These are phyloP conservation scores for Didymella sp. DNA, from an alignment of 2,329 filamentous ascomycete genomes.

Conservation along the genomic window DNA sequence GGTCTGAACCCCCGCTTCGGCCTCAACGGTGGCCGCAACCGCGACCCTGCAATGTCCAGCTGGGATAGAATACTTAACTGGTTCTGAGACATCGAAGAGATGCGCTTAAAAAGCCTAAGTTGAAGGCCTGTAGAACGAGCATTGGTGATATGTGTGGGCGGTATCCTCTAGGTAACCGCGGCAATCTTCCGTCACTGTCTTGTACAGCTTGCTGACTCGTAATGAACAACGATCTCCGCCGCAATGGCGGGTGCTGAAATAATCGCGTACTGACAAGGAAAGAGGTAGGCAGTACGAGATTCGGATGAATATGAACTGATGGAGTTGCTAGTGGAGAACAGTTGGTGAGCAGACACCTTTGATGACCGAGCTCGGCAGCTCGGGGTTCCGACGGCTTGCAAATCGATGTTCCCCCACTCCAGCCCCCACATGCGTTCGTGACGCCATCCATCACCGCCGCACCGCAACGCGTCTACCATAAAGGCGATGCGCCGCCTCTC, in stretches of 20 bases:
- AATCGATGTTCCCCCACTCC: conserved; percentile 3
- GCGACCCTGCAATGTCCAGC: not conserved
- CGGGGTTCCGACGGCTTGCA: conserved; percentile 8
- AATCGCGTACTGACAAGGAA: not conserved
- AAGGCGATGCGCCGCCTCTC: not conserved
- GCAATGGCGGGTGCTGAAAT: not conserved
- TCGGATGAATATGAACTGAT: not conserved
- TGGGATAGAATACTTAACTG: not conserved
- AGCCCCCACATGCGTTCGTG: not conserved
- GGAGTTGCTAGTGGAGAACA: not conserved
- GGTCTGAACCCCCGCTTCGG: not conserved
- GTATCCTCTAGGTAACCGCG: not conserved
- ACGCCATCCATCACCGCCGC: conserved; percentile 3
- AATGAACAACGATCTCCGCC: not conserved
- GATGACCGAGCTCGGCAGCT: conserved; percentile 10
- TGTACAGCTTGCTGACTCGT: not conserved
- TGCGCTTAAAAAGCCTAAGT: not conserved
- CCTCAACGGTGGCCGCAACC: not conserved
- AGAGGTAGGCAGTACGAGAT: not conserved
- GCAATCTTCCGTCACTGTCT: not conserved
- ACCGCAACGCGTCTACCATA: conserved; percentile 1
- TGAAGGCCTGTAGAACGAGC: not conserved
- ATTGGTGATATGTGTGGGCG: no score
- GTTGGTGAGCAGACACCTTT: not conserved
- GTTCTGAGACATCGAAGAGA: not conserved